Evolutionary conservation across 1,284 basidiomycete genomes (phyloP).

Genomic region (Cutaneotrichosporon dermatis): DNA sequence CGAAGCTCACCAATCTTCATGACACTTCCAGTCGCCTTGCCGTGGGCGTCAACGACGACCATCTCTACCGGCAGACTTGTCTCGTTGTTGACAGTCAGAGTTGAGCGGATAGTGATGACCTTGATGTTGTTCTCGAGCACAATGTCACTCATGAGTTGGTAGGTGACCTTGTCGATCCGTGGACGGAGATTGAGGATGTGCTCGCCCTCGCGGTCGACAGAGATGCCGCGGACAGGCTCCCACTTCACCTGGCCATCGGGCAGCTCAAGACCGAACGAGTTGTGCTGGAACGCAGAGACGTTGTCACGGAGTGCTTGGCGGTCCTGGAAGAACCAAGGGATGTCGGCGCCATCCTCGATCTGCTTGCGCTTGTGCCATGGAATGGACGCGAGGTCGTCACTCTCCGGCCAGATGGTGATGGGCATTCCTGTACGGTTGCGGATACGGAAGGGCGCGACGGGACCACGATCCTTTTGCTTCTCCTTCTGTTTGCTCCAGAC

Average conservation of each 20-base stretch:
- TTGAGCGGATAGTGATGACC: conserved; percentile 88
- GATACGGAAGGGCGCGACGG: conserved; percentile 89
- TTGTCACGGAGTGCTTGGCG: conserved; percentile 94
- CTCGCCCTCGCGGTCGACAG: conserved; percentile 92
- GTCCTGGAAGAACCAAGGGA: conserved; percentile 97
- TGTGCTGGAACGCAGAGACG: conserved; percentile 70
- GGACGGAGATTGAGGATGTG: conserved; percentile 83
- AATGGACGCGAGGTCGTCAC: conserved; percentile 25
- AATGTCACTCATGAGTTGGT: conserved; percentile 86
- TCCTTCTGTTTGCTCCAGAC: conserved; percentile 69
- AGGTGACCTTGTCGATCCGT: conserved; percentile 65
- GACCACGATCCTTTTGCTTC: conserved; percentile 70
- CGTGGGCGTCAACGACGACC: conserved; percentile 79
- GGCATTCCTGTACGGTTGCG: conserved; percentile 84
- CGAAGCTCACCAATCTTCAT: conserved; percentile 70
- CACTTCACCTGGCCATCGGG: conserved; percentile 69
- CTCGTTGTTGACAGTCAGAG: conserved; percentile 86
- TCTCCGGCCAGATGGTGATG: conserved; percentile 75
- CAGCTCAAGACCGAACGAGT: conserved; percentile 77
- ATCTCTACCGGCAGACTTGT: conserved; percentile 92
- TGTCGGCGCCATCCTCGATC: conserved; percentile 63
- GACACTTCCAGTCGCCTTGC: conserved; percentile 72
- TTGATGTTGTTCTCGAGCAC: conserved; percentile 91
- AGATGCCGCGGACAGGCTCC: conserved; percentile 84
- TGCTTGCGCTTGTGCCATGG: conserved; percentile 35